phyloP scores from a whole-genome alignment of 208 protist genomes.

The Acanthamoeba culbertsoni region DNA sequence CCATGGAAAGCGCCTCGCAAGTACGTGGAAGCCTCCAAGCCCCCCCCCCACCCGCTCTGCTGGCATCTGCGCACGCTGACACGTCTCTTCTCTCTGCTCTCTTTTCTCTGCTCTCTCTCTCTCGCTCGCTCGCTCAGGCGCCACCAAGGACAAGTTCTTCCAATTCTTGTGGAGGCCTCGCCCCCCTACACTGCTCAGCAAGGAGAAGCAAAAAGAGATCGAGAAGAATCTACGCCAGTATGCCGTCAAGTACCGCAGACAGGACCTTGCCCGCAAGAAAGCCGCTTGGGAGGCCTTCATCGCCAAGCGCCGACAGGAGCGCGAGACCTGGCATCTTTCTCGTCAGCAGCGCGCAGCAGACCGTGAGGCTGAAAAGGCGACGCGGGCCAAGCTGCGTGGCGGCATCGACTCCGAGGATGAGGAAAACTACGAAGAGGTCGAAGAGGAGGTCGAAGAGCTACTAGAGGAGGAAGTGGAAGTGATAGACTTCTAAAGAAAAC shows the following conservation, averaged over 20 bases:
- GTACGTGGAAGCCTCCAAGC: no score
- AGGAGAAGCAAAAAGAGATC: not conserved
- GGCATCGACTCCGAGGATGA: not conserved
- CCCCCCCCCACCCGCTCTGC: not conserved
- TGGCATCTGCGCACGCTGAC: not conserved
- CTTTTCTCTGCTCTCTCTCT: not conserved
- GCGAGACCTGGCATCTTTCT: not conserved
- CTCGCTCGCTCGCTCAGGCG: not conserved
- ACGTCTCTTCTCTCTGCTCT: not conserved
- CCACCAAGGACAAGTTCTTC: not conserved
- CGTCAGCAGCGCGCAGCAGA: not conserved
- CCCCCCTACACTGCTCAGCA: not conserved
- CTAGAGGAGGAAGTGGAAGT: conserved; percentile 1
- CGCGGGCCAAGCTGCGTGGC: not conserved
- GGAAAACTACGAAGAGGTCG: not conserved
- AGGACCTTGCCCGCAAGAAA: not conserved
- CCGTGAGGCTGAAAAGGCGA: not conserved
- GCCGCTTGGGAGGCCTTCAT: not conserved
- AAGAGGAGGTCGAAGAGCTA: not conserved
- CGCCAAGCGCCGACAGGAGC: not conserved
- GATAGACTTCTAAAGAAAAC: not conserved
- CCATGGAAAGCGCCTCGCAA: not conserved
- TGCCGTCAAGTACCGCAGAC: not conserved
- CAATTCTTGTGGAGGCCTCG: conserved; percentile 50
- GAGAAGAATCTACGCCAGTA: not conserved